Percentiles rank a stretch among this genome's conserved stretches.
Evolutionary conservation across 768 basidiomycete genomes (phyloP).

Genomic region (Suillus spraguei): DNA sequence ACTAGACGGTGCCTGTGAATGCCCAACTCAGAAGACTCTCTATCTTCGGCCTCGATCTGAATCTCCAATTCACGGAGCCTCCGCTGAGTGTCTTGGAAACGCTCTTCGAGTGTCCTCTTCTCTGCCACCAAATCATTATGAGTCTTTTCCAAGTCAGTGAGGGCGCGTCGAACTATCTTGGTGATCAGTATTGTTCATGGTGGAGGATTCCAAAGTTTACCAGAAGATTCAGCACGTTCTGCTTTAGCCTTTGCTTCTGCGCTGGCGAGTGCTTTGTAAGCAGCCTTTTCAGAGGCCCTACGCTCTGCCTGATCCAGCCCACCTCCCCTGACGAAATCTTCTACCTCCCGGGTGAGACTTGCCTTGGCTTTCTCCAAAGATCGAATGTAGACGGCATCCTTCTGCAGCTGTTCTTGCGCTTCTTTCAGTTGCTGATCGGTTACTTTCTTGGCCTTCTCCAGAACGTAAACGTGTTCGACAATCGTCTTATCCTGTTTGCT

Average conservation of each 20-base stretch:
- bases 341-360: constrained; percentile 75
- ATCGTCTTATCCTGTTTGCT: constrained; percentile 96
- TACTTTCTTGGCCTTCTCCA: constrained; percentile 93
- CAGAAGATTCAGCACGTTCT: constrained; percentile 64
- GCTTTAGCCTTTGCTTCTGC: constrained; percentile 69
- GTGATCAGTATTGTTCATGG: constrained; percentile 14
- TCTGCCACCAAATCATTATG: constrained; percentile 54
- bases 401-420: constrained; percentile 76
- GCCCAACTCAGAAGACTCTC: constrained; percentile 65
- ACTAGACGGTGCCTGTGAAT: constrained; percentile 66
- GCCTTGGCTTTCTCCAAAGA: constrained; percentile 85
- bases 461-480: constrained; percentile 95
- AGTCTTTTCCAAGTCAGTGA: constrained; percentile 63
- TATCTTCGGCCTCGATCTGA: constrained; percentile 68
- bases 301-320: constrained; percentile 70
- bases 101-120: constrained; percentile 52
- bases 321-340: constrained; percentile 77
- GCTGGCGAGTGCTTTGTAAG: constrained; percentile 54
- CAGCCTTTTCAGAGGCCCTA: constrained; percentile 70
- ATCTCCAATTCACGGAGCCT: constrained; percentile 60
- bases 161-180: constrained; percentile 55
- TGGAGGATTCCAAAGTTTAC: constrained; percentile 36
- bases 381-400: constrained; percentile 73
- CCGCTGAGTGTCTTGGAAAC: constrained; percentile 50
- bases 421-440: constrained; percentile 90